Evolutionary conservation across 768 basidiomycete species (phyloP), one percentile per base, ranked within the genome.

Genomic region (Rhizopogon sp.): DNA sequence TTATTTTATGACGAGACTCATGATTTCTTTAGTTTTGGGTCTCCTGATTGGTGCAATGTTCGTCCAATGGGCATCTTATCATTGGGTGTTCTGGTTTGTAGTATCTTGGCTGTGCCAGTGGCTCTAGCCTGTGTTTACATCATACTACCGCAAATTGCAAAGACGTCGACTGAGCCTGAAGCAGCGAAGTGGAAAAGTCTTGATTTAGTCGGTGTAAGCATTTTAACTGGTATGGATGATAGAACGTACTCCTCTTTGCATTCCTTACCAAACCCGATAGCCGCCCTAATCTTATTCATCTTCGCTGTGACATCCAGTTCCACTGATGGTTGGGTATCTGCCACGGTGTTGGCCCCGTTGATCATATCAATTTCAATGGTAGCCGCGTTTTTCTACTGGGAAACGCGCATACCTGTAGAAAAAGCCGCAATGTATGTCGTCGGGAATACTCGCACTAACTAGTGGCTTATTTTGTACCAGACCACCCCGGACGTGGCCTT

Each of bases 61-160:
- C 46, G 72, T 74, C 2, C 58, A 68, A 40, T 74, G 65, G 31
- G 66, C 65, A 1, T 72, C 74, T 11, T 82, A 75, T 68, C 71
- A 63, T 25, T 80, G 79, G 80, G 70, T 81, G 17, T 81, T 83
- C 62, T 80, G 75, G 62, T 72, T 77, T 55, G 65, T 72, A 33
- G 71, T 75, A 71, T 79, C 39, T 47, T 80, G 35, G 62, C 71
- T 37, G 50, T 71, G 10, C 60, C 68, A 11, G 65, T 75, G 9
- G 64, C 72, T 29, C 14, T 70, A 14, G 47, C 61, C 4, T 64
- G 70, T 47, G 16, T 70, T n/a, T 59, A 74, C 29, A 54, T 75
- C 50, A 66, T 78, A 6, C 76, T 76, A 0, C 29, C 59, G 16
- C 62, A 62, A 29, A 10, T 57, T 2, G 33, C 40, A 17, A 46